A percentile compares a stretch with the other conserved stretches of the same genome.
These are phyloP conservation scores for Phialocephala subalpina DNA, from an alignment of 2,329 filamentous ascomycete genomes.

Conservation along the genomic window DNA sequence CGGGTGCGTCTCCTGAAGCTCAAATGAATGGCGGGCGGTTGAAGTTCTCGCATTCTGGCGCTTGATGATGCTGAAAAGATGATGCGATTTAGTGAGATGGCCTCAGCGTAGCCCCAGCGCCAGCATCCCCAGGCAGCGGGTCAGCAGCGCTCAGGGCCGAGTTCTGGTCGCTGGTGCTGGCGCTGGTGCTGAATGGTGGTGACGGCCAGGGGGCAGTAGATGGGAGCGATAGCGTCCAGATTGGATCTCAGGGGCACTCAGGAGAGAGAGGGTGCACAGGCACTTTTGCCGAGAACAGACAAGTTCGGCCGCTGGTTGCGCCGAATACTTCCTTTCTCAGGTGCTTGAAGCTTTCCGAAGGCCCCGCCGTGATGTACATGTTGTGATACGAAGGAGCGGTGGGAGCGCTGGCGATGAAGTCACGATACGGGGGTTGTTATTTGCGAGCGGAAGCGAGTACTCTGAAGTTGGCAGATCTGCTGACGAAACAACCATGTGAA, in stretches of 20 bases:
- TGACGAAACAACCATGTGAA: not conserved
- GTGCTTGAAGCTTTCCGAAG: too few species aligned
- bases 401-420: not conserved
- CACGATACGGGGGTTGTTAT: not conserved
- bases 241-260: constrained; percentile 5
- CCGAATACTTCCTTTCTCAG: too few species aligned
- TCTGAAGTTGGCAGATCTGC: not conserved
- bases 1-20: not conserved
- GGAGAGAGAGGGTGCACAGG: not conserved
- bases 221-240: not conserved
- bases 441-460: not conserved
- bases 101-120: not conserved
- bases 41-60: not conserved
- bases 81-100: not conserved
- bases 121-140: not conserved
- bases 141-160: constrained; percentile 4
- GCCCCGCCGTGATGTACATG: not conserved
- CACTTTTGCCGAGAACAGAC: not conserved
- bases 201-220: not conserved
- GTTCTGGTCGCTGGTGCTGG: not conserved
- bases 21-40: not conserved
- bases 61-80: not conserved
- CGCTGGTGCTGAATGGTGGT: not conserved
- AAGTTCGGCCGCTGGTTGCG: not conserved
- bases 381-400: not conserved